Evolutionary conservation across 192 early-diverging fungal species (phyloP), one percentile per base, ranked within the genome.

Genomic region (Coemansia sp.): DNA sequence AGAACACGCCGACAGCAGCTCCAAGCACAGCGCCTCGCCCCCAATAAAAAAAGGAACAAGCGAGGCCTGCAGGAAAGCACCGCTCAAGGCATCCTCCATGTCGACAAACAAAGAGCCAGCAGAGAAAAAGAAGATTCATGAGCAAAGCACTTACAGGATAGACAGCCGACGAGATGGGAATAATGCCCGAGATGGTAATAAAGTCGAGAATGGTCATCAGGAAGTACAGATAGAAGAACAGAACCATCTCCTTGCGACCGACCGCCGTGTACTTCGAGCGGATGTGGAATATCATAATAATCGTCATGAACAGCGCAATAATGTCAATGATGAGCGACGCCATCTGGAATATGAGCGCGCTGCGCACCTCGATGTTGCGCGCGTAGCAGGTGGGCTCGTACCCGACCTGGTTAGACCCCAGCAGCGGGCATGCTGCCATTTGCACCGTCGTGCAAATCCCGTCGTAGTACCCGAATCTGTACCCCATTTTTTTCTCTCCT

Each of bases 211-310:
- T 76, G 40, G 87, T 91, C 64, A 90, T 88, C 35, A 93, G 57
- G 73, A 93, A 90, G 84, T 98, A 99, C 57, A 97, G 79, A 76
- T 98, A 99, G 79, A 98, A 99, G 79, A 98, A 96, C 90, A 98
- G 90, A 59, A 97, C 92, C 76, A 98, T 98, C 84, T 98, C 98
- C 84, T 96, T 96, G 62, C 97, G 95, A 47, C 96, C 97, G n/a
- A 99, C 95, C 37, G 97, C 97, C 25, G 97, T 99, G 83, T 97
- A 98, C 85, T 99, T 99, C 43, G 91, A 93, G 63, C 91, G 91
- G 76, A 99, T 94, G 79, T 99, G 97, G 67, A 92, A 93, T 76
- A 99, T 98, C 97, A 99, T 99, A 74, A 97, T 96, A 54, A 89
- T 79, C 9, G 96, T 96, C 98, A 99, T 99, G 65, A 94, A 76